A percentile compares a stretch with the other conserved stretches of the same genome.
phyloP scores from a whole-genome alignment of 2,329 filamentous ascomycete genomes.

The Trichoderma sp. region DNA sequence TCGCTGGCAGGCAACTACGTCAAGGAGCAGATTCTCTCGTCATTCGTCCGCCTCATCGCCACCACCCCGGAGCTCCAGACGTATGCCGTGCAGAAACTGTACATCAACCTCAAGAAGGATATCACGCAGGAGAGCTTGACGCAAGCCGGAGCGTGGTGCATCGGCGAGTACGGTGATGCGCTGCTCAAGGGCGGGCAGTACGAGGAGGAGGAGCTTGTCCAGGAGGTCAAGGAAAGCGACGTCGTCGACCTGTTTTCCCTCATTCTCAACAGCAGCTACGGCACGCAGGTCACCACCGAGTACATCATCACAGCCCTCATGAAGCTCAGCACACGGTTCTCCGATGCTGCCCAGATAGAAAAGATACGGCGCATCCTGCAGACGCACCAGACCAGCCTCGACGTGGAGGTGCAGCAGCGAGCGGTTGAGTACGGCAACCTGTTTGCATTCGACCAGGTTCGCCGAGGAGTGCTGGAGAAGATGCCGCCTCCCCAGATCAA shows the following conservation, averaged over 20 bases:
- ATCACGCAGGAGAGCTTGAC: slow-evolving; percentile 97
- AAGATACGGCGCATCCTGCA: slow-evolving; percentile 78
- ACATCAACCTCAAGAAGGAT: slow-evolving; percentile 86
- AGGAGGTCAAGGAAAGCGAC: slow-evolving; percentile 80
- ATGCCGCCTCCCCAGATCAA: slow-evolving; percentile 98
- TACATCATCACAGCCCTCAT: slow-evolving; percentile 95
- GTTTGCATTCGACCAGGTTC: slow-evolving; percentile 86
- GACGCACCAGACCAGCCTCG: slow-evolving; percentile 79
- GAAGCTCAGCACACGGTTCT: slow-evolving; percentile 88
- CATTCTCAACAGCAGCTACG: slow-evolving; percentile 93
- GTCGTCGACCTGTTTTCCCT: slow-evolving; percentile 89
- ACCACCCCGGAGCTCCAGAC: slow-evolving; percentile 94
- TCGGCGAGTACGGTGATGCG: slow-evolving; percentile 93
- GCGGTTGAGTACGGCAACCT: slow-evolving; percentile 94
- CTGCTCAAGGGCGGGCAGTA: slow-evolving; percentile 88
- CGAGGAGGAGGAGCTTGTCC: slow-evolving; percentile 88
- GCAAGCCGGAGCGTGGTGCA: slow-evolving; percentile 92
- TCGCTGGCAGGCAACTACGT: slow-evolving; percentile 95
- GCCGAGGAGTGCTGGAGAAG: slow-evolving; percentile 88
- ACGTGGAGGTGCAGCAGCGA: slow-evolving; percentile 94
- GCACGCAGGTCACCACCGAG: slow-evolving; percentile 86
- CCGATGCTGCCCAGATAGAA: slow-evolving; percentile 82
- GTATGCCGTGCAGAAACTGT: slow-evolving; percentile 94
- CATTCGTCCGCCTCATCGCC: slow-evolving; percentile 92
- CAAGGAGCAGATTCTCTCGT: slow-evolving; percentile 96